A percentile compares a stretch with the other conserved stretches of the same genome.
Conservation (phyloP, 2,329 filamentous ascomycete species). For the Talaromyces pinophilus region DNA sequence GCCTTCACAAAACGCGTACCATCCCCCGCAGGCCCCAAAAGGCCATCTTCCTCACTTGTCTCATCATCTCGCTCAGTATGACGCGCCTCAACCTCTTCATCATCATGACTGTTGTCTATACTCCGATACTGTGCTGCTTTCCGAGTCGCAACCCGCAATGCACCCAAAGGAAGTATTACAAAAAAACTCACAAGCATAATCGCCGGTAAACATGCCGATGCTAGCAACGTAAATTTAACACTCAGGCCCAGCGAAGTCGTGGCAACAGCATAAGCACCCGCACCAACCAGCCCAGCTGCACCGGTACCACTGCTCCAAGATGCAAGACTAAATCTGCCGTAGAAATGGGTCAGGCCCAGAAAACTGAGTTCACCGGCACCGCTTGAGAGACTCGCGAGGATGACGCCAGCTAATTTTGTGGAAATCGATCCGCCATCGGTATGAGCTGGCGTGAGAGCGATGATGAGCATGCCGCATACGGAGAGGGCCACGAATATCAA, state of each 20-base stretch:
- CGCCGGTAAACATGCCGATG: slow-evolving; percentile 74
- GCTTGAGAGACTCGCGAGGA: slow-evolving; percentile 79
- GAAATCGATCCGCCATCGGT: slow-evolving; percentile 62
- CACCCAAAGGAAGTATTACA: slow-evolving; percentile 68
- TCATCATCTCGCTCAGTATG: slow-evolving; percentile 25
- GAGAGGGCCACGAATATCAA: slow-evolving; percentile 74
- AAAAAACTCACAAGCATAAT: slow-evolving; percentile 88
- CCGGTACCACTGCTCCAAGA: slow-evolving; percentile 93
- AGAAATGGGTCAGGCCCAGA: slow-evolving; percentile 87
- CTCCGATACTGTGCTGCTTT: slow-evolving; percentile 56
- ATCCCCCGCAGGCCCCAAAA: slow-evolving; percentile 31
- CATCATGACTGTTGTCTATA: slow-evolving; percentile 48
- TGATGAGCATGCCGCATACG: slow-evolving; percentile 81
- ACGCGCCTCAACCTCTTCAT: slow-evolving; percentile 36
- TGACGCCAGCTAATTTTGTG: slow-evolving; percentile 77
- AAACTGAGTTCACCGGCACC: slow-evolving; percentile 91
- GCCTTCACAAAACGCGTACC: slow-evolving; percentile 28
- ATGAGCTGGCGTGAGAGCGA: slow-evolving; percentile 72
- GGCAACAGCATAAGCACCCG: slow-evolving; percentile 81
- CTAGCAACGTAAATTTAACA: slow-evolving; percentile 72
- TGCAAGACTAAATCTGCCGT: slow-evolving; percentile 81
- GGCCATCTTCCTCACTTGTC: slow-evolving; percentile 27
- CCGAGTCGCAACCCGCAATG: slow-evolving; percentile 54
- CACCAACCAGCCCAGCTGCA: slow-evolving; percentile 81
- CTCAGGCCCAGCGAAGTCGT: slow-evolving; percentile 77